A percentile compares a stretch with the other conserved stretches of the same genome.
phyloP scores from a whole-genome alignment of 345 rosid genomes.

The Euclidium syriacum region DNA sequence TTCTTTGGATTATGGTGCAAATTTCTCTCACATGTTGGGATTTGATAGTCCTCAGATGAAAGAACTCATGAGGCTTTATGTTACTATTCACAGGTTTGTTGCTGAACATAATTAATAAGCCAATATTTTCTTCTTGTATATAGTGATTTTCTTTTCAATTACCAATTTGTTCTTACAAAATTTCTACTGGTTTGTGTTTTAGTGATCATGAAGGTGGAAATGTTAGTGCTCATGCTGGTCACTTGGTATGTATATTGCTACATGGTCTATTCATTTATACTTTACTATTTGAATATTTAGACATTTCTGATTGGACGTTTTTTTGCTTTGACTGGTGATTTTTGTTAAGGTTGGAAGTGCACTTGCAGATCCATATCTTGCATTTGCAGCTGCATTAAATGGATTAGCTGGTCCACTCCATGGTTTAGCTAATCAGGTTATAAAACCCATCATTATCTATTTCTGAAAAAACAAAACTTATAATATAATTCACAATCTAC shows the following conservation, averaged over 20 bases:
- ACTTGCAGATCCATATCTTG: slow-evolving; percentile 87
- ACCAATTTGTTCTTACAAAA: not conserved
- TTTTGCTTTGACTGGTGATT: slow-evolving; percentile 1
- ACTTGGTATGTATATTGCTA: slow-evolving; percentile 54
- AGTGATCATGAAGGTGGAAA: slow-evolving; percentile 99
- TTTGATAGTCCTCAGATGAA: slow-evolving; percentile 77
- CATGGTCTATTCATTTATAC: not conserved
- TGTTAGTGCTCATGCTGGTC: slow-evolving; percentile 97
- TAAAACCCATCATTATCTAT: slow-evolving; percentile 11
- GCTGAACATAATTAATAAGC: not conserved
- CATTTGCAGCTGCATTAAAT: slow-evolving; percentile 93
- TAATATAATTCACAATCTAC: not conserved
- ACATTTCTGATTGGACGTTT: slow-evolving; percentile 16
- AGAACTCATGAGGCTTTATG: slow-evolving; percentile 95
- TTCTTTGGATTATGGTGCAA: slow-evolving; percentile 85
- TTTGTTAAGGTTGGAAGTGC: slow-evolving; percentile 76
- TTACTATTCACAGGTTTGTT: slow-evolving; percentile 82
- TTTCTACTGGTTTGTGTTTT: slow-evolving; percentile 13
- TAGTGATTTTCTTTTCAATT: not conserved
- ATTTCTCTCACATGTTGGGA: slow-evolving; percentile 85
- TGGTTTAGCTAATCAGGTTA: slow-evolving; percentile 99
- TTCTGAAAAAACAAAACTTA: not conserved
- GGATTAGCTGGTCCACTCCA: slow-evolving; percentile 99
- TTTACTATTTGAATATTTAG: not conserved
- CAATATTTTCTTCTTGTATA: not conserved